These are phyloP conservation scores for Fulvia fulva DNA, from an alignment of 2,329 filamentous ascomycete genomes.

Conservation along the genomic window DNA sequence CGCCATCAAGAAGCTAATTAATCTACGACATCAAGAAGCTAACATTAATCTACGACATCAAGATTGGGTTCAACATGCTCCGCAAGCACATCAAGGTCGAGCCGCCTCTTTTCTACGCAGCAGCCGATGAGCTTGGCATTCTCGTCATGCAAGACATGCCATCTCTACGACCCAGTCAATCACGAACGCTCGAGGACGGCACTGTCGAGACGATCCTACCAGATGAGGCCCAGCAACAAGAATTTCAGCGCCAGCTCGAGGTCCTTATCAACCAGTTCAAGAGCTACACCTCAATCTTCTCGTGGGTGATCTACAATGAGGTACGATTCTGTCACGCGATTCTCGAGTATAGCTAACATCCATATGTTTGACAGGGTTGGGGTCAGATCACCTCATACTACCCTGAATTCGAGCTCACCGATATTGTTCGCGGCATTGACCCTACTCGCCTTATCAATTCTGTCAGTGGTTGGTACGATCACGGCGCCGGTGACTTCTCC, in stretches of 20 bases:
- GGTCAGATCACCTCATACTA: conserved; percentile 52
- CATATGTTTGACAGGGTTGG: too few relatives aligned
- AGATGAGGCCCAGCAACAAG: conserved; percentile 52
- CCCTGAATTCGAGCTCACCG: conserved; percentile 56
- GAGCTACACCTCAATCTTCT: conserved; percentile 61
- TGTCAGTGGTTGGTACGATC: conserved; percentile 63
- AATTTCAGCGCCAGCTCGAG: conserved; percentile 62
- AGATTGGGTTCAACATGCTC: conserved; percentile 66
- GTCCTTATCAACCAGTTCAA: conserved; percentile 60
- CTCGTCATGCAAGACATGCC: conserved; percentile 72
- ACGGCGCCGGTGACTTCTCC: conserved; percentile 63
- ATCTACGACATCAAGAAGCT: too few relatives aligned
- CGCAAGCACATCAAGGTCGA: conserved; percentile 72
- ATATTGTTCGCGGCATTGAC: conserved; percentile 55
- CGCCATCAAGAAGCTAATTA: too few relatives aligned
- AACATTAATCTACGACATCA: conserved; percentile 64
- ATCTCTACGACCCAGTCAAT: conserved; percentile 44
- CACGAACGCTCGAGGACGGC: conserved; percentile 34
- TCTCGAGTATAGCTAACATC: too few relatives aligned
- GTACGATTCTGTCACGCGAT: too few relatives aligned
- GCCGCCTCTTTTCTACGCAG: conserved; percentile 62
- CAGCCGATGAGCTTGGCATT: conserved; percentile 63
- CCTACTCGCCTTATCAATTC: conserved; percentile 62
- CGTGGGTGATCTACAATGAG: conserved; percentile 69
- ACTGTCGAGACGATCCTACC: conserved; percentile 32